Percentiles rank a stretch among this genome's conserved stretches.
Evolutionary conservation across 306 rosid genomes (phyloP).

Genomic region (Lagenaria siceraria): DNA sequence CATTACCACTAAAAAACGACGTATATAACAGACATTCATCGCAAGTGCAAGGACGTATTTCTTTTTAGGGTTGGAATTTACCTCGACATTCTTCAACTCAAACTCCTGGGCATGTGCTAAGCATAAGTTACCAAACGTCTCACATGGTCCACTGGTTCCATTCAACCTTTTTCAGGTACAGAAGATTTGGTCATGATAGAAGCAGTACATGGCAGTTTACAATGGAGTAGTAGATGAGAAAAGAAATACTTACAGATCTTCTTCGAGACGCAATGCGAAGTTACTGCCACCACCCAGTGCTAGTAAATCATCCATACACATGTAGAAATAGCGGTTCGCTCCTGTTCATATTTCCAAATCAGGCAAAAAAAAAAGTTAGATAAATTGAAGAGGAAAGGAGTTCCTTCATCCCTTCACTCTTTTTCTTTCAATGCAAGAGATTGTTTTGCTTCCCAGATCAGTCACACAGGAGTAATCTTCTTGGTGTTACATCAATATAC

Average conservation of each 20-base stretch:
- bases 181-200: neutral
- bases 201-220: neutral
- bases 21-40: neutral
- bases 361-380: neutral
- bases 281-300: conserved; percentile 92
- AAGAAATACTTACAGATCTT: conserved; percentile 60
- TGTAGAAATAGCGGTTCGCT: conserved; percentile 64
- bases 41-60: neutral
- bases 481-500: neutral
- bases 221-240: neutral
- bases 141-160: conserved; percentile 84
- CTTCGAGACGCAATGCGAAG: conserved; percentile 75
- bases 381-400: neutral
- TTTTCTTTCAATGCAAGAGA: neutral
- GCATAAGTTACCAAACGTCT: conserved; percentile 76
- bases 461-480: neutral
- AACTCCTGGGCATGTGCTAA: conserved; percentile 79
- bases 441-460: neutral
- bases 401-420: neutral
- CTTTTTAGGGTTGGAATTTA: conserved; percentile 9
- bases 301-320: conserved; percentile 66
- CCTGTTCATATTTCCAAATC: conserved; percentile 26
- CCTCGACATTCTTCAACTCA: conserved; percentile 88
- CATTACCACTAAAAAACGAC: neutral
- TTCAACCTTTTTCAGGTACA: conserved; percentile 37